These are phyloP conservation scores for Davidsoniella neocaledoniae DNA, from an alignment of 2,329 filamentous ascomycete genomes.

Conservation along the genomic window DNA sequence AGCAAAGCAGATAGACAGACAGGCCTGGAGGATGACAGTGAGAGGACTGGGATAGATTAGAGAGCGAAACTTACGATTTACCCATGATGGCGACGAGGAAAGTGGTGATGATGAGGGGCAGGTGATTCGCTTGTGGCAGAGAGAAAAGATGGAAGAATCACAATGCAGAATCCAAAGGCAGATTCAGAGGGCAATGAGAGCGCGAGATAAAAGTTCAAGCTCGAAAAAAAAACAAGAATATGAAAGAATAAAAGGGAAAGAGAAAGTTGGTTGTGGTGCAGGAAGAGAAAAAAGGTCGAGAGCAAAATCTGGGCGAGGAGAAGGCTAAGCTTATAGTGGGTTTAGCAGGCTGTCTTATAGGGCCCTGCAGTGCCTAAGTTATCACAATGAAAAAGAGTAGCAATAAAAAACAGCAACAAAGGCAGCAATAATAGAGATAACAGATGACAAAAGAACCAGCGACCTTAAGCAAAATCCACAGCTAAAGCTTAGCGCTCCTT, in stretches of 20 bases:
- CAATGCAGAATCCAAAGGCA: neutral
- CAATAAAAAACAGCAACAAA: neutral
- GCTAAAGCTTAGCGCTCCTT: too few relatives aligned
- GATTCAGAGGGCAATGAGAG: neutral
- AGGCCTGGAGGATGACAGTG: constrained; percentile 1
- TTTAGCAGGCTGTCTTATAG: neutral
- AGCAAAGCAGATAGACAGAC: neutral
- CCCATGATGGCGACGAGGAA: constrained; percentile 24
- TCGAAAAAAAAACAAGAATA: constrained; percentile 6
- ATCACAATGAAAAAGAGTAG: neutral
- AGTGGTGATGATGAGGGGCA: neutral
- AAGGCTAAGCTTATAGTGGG: neutral
- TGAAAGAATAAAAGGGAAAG: constrained; percentile 5
- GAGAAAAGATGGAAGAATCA: neutral
- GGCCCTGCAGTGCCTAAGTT: too few relatives aligned
- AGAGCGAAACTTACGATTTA: constrained; percentile 33
- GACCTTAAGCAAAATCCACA: too few relatives aligned
- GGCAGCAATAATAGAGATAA: neutral
- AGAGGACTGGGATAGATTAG: constrained; percentile 9
- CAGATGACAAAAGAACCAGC: neutral
- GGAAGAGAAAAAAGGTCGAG: neutral
- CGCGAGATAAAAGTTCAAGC: neutral
- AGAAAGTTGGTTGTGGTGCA: neutral
- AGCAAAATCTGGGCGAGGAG: neutral
- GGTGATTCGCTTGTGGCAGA: neutral